Evolutionary conservation across 1,139 yeast species (phyloP), one percentile per base, ranked within the genome.

Genomic region (Groenewaldozyma sp.): DNA sequence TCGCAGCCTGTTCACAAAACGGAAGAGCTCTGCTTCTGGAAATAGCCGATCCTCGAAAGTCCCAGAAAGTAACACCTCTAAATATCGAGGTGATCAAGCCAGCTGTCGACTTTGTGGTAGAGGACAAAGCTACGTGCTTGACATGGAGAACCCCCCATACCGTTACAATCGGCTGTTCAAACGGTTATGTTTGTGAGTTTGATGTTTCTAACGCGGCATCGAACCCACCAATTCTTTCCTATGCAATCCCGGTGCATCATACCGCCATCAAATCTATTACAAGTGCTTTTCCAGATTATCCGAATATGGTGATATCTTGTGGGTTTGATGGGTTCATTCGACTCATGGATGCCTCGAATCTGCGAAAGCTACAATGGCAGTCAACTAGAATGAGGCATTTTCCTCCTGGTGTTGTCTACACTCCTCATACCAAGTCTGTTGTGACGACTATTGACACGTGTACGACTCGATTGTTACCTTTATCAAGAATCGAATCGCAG

Each of bases 181-280:
- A 74, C 42, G 96, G 96, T 0, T 66, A 65, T 28, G 59, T 86
- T 5, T 79, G 78, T 0, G 93, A 82, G 53, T 79, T 73, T 50
- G 65, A 71, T 22, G 54, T 80, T 1, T 40, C 52, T 11, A 52
- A 49, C 31, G 38, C 24, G 11, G 34, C 42, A 1, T 36, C 50
- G 0, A 48, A 45, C 2, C 42, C 39, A 16, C 37, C 24, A 4
- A 42, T 54, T 1, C n/a, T n/a, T n/a, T 72, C 79, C 0, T 78
- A 61, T 34, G 53, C 64, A 24, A 51, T 55, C 20, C 69, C 70
- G n/a, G 52, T 77, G 1, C 71, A 75, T 24, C 72, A 72, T 10
- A 68, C 78, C 2, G 68, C 75, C 20, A 66, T 82, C 4, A 56
- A 68, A 6, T 59, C 73, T 1, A 49, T 80, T 1, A 49, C 67